Percentiles rank a stretch among this genome's conserved stretches.
phyloP scores from a whole-genome alignment of 2,329 filamentous ascomycete species.

The Colletotrichum eleusines region DNA sequence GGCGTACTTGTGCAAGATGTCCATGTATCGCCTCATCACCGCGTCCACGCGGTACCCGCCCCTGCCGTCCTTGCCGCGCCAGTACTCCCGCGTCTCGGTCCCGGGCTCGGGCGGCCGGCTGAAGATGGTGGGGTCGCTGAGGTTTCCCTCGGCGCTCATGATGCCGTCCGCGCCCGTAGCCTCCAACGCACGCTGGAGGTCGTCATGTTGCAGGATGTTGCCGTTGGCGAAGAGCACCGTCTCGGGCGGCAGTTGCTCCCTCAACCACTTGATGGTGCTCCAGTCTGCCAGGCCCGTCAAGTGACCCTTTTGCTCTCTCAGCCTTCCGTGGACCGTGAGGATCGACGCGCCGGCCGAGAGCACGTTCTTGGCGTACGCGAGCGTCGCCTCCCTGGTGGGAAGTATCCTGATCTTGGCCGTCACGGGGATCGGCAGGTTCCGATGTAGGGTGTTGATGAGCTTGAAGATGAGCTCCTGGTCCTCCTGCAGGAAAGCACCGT shows the following conservation, averaged over 20 bases:
- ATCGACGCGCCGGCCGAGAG: slow-evolving; percentile 91
- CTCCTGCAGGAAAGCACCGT: slow-evolving; percentile 95
- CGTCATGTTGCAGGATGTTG: slow-evolving; percentile 85
- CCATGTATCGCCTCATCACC: slow-evolving; percentile 86
- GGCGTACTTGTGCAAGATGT: slow-evolving; percentile 87
- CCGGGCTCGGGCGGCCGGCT: slow-evolving; percentile 73
- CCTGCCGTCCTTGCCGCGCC: slow-evolving; percentile 81
- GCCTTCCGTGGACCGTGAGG: slow-evolving; percentile 89
- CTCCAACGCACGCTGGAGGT: slow-evolving; percentile 81
- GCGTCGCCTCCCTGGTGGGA: slow-evolving; percentile 86
- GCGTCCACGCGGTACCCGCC: slow-evolving; percentile 92
- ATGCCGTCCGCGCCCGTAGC: slow-evolving; percentile 91
- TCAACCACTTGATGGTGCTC: slow-evolving; percentile 83
- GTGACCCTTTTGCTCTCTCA: slow-evolving; percentile 94
- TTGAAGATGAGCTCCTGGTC: slow-evolving; percentile 85
- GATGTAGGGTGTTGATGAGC: slow-evolving; percentile 87
- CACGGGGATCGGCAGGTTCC: slow-evolving; percentile 82
- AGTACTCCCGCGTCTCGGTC: slow-evolving; percentile 78
- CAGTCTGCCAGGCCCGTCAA: slow-evolving; percentile 95
- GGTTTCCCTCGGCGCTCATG: slow-evolving; percentile 96
- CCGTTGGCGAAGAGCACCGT: slow-evolving; percentile 98
- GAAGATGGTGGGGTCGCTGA: slow-evolving; percentile 93
- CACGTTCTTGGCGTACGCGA: slow-evolving; percentile 91
- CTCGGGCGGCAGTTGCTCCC: slow-evolving; percentile 85
- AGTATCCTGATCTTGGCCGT: slow-evolving; percentile 95